Evolutionary conservation across 805 yeast genomes (phyloP), one percentile per base, ranked within the genome.

Genomic region (Metschnikowia lochheadii): DNA sequence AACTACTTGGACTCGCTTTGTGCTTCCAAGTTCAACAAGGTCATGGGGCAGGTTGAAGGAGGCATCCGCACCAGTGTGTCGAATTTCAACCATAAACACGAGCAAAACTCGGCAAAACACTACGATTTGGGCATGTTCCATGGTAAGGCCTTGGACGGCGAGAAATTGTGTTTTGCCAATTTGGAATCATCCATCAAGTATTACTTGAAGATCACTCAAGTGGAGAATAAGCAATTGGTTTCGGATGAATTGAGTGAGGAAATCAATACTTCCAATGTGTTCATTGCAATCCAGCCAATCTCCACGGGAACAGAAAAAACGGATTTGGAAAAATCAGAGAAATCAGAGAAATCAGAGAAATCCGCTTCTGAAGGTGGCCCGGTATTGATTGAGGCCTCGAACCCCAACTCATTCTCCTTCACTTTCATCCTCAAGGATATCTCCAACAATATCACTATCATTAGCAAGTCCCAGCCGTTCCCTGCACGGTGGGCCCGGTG

Each of bases 401-500:
- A 76, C 21, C 64, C 79, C 1, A 74, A 77, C 21, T 79, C 87
- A 11, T 91, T 92, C 63, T 79, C 82, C 37, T 91, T 94, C 65
- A 80, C 89, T 7, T 74, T 90, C 34, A 79, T 88, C 18, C 74
- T 94, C 57, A 81, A 82, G 57, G 99, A 94, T 63, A 80, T 83
- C 40, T 83, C 86, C 36, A 92, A 94, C 68, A 79, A 82, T 55
- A 81, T 94, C 55, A 78, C 84, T 6, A 78, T 89, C 41, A 77
- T 82, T 29, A 84, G 89, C 46, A 83, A 85, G 58, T 87, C 98
- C 0, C 99, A 94, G 67, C 83, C 96, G 6, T 86, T 89, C 74
- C 98, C 99, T 10, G 64, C 80, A 42, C 84, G 81, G 63, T 94
- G 99, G 99, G 85, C 90, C 8, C 73, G 80, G n/a, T 94, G 99